Evolutionary conservation across 2,329 filamentous ascomycete species (phyloP), one percentile per base, ranked within the genome.

Genomic region (Calonectria naviculata): DNA sequence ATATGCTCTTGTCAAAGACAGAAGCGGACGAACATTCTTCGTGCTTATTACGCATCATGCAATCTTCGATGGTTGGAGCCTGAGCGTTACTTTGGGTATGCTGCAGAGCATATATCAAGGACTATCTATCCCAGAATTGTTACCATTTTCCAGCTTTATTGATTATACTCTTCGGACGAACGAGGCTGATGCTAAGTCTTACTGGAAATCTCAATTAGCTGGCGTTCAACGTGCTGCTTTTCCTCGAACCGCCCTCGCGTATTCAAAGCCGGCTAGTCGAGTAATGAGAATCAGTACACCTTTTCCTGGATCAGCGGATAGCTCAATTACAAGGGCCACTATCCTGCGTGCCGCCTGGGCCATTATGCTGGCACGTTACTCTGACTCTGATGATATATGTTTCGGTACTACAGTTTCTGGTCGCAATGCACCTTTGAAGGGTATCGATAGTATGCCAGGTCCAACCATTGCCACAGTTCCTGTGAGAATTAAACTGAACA

Each of bases 351-450:
- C 87, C 29, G 89, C 89, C 0, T 85, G 88, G 75, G 84, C 85
- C 8, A 85, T 87, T 67, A 75, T 92, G 2, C 91, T 4, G 81
- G 85, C 21, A 81, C 82, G 9, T 91, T 91, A 72, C 76, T 84
- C 3, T n/a, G 87, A 71, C 2, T 71, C 70, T 0, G 54, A 81
- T 2, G 84, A 86, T 65, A 79, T 86, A 13, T 77, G 84, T 9
- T 86, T 86, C 61, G 85, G 85, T 0, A 81, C 82, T 62, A 86
- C 84, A 0, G 75, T 86, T 1, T 84, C 84, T 5, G 85, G 86
- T 13, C 81, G 85, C 24, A 73, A 75, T 4, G 73, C 71, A 1
- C 66, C 76, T 1, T 64, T 81, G 0, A 19, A 54, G 2, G 76
- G 70, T n/a, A 70, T 77, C 19, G 74, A 80, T 12, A 29, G 36